Base-by-base conservation (phyloP, 495 filamentous ascomycete genomes). In the Trichocladium uniseriatum region DNA sequence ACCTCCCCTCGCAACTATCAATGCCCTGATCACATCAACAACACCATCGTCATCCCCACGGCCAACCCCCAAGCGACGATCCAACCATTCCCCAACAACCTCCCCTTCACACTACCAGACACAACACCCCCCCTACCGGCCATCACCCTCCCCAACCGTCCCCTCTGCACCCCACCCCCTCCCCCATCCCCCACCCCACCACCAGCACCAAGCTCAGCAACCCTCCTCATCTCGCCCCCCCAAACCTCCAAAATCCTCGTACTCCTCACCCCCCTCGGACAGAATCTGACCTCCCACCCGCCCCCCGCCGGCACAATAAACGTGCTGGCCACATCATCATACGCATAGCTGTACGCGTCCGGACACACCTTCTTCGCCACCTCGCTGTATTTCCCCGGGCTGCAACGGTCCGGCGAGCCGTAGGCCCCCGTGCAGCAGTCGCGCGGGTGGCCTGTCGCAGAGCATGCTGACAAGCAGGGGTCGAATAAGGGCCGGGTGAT, bases 311-410 rank as follows among this genome's bases (percentile, higher is more conserved):
- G 84, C 7, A 88, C 75, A 49, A 86, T 82, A 62, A 91, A 90
- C 0, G 86, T 90, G 37, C 78, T 82, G 6, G 73, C 75, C 43
- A 77, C 67, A 65, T 91, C 87, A 57, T 91, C 84, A 54, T 79
- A 90, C 9, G 86, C 83, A 58, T 76, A 91, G 58, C 80, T 84
- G 62, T 90, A 91, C 15, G 86, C 86, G 65, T 91, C 86, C 2
- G 86, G 86, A 62, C 86, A 91, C 14, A 89, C 75, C 15, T 51
- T 64, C 72, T 91, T 91, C 27, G 82, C 83, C 16, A 67, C 60
- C 48, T 61, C 71, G 46, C 76, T 78, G 60, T 88, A 91, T 19
- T 72, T 49, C 38, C 73, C 75, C 6, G 84, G 81, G 52, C 64
- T 56, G 67, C 86, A 90, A 10, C 61, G 65, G 32, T 67, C 60